Base-by-base conservation (phyloP, 352 stramenopile genomes). In the Pythium sp. region DNA sequence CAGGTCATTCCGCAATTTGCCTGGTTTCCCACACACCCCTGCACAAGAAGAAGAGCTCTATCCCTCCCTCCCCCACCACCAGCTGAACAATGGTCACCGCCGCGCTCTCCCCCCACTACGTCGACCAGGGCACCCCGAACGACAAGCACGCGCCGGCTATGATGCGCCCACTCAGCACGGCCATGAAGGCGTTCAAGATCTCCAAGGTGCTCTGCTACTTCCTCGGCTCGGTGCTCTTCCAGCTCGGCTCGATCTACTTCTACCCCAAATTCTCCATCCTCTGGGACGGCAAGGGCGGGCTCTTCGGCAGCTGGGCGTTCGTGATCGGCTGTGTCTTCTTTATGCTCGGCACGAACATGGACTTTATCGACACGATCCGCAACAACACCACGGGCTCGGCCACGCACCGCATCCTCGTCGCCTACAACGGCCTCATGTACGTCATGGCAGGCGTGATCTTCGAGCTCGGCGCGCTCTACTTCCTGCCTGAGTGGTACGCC, bases 241-340 rank as follows among this genome's bases (percentile, higher is more conserved):
- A 93, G 26, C 28, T 85, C 43, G 87, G 87, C 66, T 94, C 87
- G 64, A 86, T 93, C 67, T 86, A 87, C 66, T 94, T 86, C 75
- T 94, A 92, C 73, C 87, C 87, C 24, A 78, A 92, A 64, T 89
- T 83, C 71, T 76, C 75, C n/a, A 78, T 78, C 56, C 59, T 87
- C 38, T 89, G 82, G 81, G 58, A 84, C 36, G 83, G 84, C 66
- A 72, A 91, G 26, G 87, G 73, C 60, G 77, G 74, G n/a, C 15
- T 84, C 43, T 88, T 93, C 34, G 87, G 69, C 41, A 80, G 79
- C 53, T 94, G 85, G 84, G 66, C 67, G 22, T 94, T 89, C 68
- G 73, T 94, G 38, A 73, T 92, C 49, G 87, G 87, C 36, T 94
- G 87, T 56, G 62, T 91, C 47, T 79, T 76, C 67, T 94, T 92